phyloP scores from a whole-genome alignment of 441 rosid genomes.

The Pelargonium fulgidum region DNA sequence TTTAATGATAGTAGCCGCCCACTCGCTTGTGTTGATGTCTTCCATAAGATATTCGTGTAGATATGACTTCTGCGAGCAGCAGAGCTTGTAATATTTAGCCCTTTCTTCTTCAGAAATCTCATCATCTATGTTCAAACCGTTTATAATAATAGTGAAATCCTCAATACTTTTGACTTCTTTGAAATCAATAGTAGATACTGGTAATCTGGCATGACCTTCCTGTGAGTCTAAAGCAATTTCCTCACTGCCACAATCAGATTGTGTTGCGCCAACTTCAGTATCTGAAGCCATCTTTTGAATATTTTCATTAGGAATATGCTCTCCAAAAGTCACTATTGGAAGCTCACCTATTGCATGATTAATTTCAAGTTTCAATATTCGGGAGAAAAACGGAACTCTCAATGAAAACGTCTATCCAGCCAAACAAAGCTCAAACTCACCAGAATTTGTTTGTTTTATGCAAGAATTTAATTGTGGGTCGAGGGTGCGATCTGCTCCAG shows the following conservation, averaged over 20 bases:
- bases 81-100: not conserved
- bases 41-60: slow-evolving; percentile 1
- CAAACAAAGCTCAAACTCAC: not conserved
- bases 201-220: not conserved
- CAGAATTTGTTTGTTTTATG: not conserved
- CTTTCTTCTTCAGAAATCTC: not conserved
- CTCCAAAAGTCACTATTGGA: not conserved
- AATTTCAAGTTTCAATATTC: not conserved
- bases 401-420: not conserved
- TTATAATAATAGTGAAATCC: slow-evolving; percentile 1
- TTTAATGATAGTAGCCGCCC: not conserved
- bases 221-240: not conserved
- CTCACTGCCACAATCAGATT: not conserved
- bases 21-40: not conserved
- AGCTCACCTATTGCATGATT: not conserved
- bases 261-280: not conserved
- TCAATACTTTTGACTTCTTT: slow-evolving; percentile 1
- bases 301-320: not conserved
- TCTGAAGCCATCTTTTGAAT: not conserved
- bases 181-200: not conserved
- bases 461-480: not conserved
- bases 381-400: not conserved
- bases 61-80: not conserved
- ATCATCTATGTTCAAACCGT: not conserved
- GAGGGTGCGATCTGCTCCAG: not conserved